Evolutionary conservation across 345 rosid genomes (phyloP).

Genomic region (Hibiscus syriacus): DNA sequence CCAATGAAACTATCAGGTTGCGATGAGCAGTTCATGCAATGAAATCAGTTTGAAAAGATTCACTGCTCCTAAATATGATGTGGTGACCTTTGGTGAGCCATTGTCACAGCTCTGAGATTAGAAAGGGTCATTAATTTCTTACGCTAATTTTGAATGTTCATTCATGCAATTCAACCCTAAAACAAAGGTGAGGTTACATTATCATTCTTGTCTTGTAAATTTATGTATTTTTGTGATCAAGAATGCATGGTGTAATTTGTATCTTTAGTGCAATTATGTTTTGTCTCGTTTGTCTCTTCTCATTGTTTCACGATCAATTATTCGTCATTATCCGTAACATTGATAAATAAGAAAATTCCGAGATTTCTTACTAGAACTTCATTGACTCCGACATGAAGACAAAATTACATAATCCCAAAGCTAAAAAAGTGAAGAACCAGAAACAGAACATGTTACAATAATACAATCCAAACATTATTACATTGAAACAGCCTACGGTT

Average conservation of each 20-base stretch:
- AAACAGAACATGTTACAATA: neutral
- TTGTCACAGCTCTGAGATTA: neutral
- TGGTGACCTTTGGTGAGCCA: neutral
- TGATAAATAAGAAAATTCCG: too few species aligned
- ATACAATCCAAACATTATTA: neutral
- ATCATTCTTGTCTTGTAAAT: slow-evolving; percentile 6
- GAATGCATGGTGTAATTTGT: slow-evolving; percentile 4
- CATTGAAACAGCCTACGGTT: neutral
- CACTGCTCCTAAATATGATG: neutral
- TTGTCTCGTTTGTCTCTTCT: neutral
- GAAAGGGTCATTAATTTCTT: neutral
- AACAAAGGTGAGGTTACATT: slow-evolving; percentile 13
- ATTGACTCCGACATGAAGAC: neutral
- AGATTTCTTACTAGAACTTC: neutral
- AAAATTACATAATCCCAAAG: neutral
- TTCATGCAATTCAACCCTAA: slow-evolving; percentile 8
- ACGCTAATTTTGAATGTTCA: neutral
- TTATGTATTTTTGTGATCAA: neutral
- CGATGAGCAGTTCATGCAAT: slow-evolving; percentile 14
- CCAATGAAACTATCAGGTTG: slow-evolving; percentile 30
- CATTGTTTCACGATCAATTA: too few species aligned
- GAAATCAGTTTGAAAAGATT: neutral
- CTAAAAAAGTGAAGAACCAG: neutral
- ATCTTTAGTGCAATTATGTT: neutral
- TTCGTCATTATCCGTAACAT: too few species aligned